These are phyloP conservation scores for Torrubiella hemipterigena DNA, from an alignment of 2,329 filamentous ascomycete genomes.

Conservation along the genomic window DNA sequence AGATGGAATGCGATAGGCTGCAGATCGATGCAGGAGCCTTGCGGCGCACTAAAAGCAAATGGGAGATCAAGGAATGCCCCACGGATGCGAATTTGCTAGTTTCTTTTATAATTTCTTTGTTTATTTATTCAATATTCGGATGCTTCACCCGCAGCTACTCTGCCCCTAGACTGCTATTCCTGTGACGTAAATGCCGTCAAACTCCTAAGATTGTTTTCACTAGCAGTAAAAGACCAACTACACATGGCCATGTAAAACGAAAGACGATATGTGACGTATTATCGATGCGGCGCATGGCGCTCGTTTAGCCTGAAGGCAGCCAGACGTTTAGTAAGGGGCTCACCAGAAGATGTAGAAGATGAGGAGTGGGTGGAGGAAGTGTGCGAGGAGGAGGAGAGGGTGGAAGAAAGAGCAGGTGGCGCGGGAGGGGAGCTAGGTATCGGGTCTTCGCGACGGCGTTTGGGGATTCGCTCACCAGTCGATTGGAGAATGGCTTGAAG, in stretches of 20 bases:
- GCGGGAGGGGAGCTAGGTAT: slow-evolving; percentile 13
- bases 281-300: slow-evolving; percentile 5
- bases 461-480: slow-evolving; percentile 91
- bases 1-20: no score
- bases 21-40: no score
- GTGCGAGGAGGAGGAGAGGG: slow-evolving; percentile 14
- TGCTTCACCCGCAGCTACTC: neutral
- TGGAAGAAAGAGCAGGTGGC: slow-evolving; percentile 11
- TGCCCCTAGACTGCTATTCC: no score
- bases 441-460: slow-evolving; percentile 43
- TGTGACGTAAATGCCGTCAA: no score
- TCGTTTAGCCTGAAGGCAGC: slow-evolving; percentile 53
- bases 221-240: no score
- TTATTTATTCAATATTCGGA: neutral
- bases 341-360: slow-evolving; percentile 24
- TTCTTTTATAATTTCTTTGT: no score
- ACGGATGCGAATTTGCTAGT: neutral
- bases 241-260: no score
- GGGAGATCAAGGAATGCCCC: neutral
- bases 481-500: slow-evolving; percentile 86
- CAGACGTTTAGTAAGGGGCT: slow-evolving; percentile 54
- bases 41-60: neutral
- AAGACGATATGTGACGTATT: no score
- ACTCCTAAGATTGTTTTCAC: no score
- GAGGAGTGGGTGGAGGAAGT: slow-evolving; percentile 14